Evolutionary conservation across 805 yeast genomes (phyloP).

Genomic region (Lipomyces spencermartinsiae): DNA sequence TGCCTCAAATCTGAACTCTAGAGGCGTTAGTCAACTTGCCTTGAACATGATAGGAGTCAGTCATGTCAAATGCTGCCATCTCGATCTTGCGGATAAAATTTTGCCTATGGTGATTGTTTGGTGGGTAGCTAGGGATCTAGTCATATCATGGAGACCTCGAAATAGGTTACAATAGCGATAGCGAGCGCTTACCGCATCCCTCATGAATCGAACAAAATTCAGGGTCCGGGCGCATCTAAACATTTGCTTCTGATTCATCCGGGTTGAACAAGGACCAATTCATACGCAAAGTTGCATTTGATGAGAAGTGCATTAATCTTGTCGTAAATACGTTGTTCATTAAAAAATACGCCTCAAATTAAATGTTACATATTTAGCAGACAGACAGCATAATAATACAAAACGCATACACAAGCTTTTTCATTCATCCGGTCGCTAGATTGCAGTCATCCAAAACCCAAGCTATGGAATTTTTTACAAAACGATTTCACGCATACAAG

Average conservation of each 20-base stretch:
- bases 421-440: neutral
- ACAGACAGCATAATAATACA: neutral
- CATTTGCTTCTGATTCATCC: too few species aligned
- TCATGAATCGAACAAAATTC: too few species aligned
- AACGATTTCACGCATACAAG: neutral
- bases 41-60: slow-evolving; percentile 29
- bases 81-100: neutral
- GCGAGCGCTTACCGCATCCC: neutral
- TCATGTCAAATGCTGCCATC: slow-evolving; percentile 18
- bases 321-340: neutral
- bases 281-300: too few species aligned
- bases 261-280: too few species aligned
- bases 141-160: neutral
- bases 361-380: neutral
- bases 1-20: neutral
- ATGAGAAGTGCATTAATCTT: too few species aligned
- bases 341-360: neutral
- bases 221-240: too few species aligned
- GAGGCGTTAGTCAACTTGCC: slow-evolving; percentile 11
- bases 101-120: neutral
- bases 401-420: neutral
- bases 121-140: neutral
- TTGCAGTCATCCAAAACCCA: neutral
- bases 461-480: neutral
- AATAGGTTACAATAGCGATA: neutral